Percentiles rank a stretch among this genome's conserved stretches.
Evolutionary conservation across 345 rosid genomes (phyloP).

Genomic region (Eucalyptus tenuipes): DNA sequence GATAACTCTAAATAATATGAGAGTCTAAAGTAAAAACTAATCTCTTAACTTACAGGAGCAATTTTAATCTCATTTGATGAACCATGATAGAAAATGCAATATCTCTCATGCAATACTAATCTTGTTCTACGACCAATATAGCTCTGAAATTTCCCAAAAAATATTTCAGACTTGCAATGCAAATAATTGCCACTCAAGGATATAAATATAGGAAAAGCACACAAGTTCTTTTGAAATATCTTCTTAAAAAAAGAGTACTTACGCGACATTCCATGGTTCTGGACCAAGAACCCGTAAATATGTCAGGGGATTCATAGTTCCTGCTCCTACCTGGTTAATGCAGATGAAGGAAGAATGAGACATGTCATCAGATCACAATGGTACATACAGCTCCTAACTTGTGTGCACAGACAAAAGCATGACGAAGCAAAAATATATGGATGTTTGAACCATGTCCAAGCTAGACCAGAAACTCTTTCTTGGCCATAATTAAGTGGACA

Average conservation of each 20-base stretch:
- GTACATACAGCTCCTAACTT: neutral
- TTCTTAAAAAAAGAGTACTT: constrained; percentile 15
- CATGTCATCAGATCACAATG: neutral
- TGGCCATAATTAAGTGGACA: neutral
- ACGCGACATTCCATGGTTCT: constrained; percentile 97
- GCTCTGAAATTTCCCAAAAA: neutral
- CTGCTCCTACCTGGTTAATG: constrained; percentile 75
- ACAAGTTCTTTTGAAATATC: neutral
- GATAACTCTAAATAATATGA: neutral
- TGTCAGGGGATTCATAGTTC: constrained; percentile 95
- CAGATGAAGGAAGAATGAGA: neutral
- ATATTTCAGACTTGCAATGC: neutral
- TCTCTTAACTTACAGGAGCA: neutral
- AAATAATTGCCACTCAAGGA: neutral
- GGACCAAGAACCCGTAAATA: constrained; percentile 94
- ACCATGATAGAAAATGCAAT: neutral
- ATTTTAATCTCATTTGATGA: neutral
- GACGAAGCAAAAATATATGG: neutral
- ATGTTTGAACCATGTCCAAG: neutral
- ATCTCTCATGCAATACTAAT: neutral
- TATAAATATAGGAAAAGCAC: neutral
- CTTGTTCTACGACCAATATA: neutral
- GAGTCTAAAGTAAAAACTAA: neutral
- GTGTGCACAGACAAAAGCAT: neutral
- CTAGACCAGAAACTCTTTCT: neutral